These are phyloP conservation scores for Chrysanthemum makinoi DNA, from an alignment of 129 eudicot species.

Conservation along the genomic window DNA sequence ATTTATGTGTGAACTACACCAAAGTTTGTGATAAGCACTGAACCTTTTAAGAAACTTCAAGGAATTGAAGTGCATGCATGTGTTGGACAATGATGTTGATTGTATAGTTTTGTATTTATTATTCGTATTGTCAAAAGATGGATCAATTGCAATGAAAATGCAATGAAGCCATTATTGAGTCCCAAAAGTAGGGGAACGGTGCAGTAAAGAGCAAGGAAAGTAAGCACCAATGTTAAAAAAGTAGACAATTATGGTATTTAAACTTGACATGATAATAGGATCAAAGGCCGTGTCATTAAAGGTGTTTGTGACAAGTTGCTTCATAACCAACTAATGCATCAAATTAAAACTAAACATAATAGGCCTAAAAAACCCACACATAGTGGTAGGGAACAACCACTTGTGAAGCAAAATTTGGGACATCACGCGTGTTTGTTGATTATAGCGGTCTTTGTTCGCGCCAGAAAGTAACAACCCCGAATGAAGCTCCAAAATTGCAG, in stretches of 20 bases:
- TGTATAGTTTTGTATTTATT: neutral
- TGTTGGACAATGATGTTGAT: neutral
- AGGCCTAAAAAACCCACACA: too few relatives aligned
- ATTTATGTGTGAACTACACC: conserved; percentile 3
- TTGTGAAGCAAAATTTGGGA: too few relatives aligned
- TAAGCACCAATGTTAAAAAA: neutral
- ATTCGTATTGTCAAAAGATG: conserved; percentile 1
- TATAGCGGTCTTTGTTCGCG: too few relatives aligned
- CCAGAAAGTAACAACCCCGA: too few relatives aligned
- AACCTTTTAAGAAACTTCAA: conserved; percentile 16
- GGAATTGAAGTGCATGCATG: neutral
- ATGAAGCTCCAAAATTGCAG: too few relatives aligned
- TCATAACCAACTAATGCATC: neutral
- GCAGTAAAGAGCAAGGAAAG: conserved; percentile 14
- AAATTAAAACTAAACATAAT: too few relatives aligned
- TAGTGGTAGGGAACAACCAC: too few relatives aligned
- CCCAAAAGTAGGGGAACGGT: conserved; percentile 18
- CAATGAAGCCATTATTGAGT: conserved; percentile 6
- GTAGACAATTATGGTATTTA: neutral
- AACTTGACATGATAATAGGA: neutral
- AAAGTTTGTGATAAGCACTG: conserved; percentile 13
- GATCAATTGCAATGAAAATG: neutral
- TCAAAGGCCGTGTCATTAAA: neutral
- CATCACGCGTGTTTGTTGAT: too few relatives aligned
- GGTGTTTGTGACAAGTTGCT: neutral